Base-by-base conservation (phyloP, 208 protist species). In the Crithidia mellificae region DNA sequence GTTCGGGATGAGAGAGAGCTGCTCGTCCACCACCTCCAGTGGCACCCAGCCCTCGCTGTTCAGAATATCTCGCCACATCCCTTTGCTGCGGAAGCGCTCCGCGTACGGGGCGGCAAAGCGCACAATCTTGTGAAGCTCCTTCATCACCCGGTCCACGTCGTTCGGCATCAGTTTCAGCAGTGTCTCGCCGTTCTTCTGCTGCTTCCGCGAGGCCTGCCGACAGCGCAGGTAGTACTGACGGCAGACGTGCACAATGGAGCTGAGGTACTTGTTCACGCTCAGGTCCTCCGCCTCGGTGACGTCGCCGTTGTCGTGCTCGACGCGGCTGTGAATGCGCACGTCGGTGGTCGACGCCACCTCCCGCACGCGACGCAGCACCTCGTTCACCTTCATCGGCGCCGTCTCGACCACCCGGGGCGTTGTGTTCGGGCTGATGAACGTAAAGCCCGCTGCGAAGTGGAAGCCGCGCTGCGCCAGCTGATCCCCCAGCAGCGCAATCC, bases 11-110 rank as follows among this genome's bases (percentile, higher is more conserved):
- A 17, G 19, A 9, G 38, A 29, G n/a, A 90, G 52, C 38, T 80
- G 38, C 20, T 47, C 29, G 24, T 73, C 22, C 3, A 91, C 57
- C 14, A 78, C 30, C 38, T 50, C 44, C 29, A 88, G 51, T 19
- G 85, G 82, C 29, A 91, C 62, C 81, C 82, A 91, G 7, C 85
- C 82, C 27, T 76, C 63, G 29, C 63, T 72, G 9, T 41, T 22
- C 39, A 66, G 19, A 25, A 87, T 71, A 12, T 59, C 38, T 11
- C 49, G 6, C 30, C 72, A 59, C 27, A 73, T 17, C 14, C 63
- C 52, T 7, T 39, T 14, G 55, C 63, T 44, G 25, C 58, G 36
- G 19, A 79, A 75, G 29, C 50, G 41, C 12, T 75, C 78, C 14
- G 32, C 66, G 61, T 83, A 78, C 2, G 56, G 58, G 4, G 36